Evolutionary conservation across 1,284 basidiomycete genomes (phyloP), one percentile per base, ranked within the genome.

Genomic region (Malassezia sympodialis): DNA sequence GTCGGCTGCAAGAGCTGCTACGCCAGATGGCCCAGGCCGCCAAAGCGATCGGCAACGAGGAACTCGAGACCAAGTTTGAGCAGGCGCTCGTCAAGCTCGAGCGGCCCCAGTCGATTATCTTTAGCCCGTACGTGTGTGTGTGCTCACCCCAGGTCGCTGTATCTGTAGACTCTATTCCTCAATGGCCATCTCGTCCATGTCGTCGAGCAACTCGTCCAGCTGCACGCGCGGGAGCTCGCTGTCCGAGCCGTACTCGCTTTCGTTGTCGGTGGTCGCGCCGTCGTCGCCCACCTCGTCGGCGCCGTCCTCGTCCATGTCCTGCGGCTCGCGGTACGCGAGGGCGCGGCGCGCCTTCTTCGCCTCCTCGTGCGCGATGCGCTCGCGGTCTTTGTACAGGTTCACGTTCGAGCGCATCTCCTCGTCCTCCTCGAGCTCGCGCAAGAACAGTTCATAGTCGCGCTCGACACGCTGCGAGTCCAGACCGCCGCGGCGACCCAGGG

Each of bases 351-450:
- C 43, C 51, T 19, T 55, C 15, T 59, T 61, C 57, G 68, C 72
- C 32, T 65, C 66, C 26, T 63, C 62, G 55, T 65, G 62, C 8
- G 44, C 46, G 5, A 51, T 45, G 26, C 58, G 61, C 56, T 61
- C 68, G 15, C 82, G 78, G 77, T 86, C 87, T 79, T 70, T 56
- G 52, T 91, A 98, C 53, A 98, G 69, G 77, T 96, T 94, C 69
- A 98, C 85, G 15, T 83, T 83, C 15, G 82, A 80, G 49, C 93
- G 82, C 80, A 96, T 79, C 79, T 96, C 93, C 48, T 87, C 85
- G 77, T 98, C 93, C 76, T 98, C 93, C 77, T 96, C 93, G 54
- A 98, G 77, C 68, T 96, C 91, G 49, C 88, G 82, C 76, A 98
- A 78, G 83, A 98, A 98, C 60, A 89, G 68, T 78, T 96, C 93